Percentiles rank a stretch among this genome's conserved stretches.
phyloP scores from a whole-genome alignment of 2,329 filamentous ascomycete genomes.

The Cladophialophora carrionii region DNA sequence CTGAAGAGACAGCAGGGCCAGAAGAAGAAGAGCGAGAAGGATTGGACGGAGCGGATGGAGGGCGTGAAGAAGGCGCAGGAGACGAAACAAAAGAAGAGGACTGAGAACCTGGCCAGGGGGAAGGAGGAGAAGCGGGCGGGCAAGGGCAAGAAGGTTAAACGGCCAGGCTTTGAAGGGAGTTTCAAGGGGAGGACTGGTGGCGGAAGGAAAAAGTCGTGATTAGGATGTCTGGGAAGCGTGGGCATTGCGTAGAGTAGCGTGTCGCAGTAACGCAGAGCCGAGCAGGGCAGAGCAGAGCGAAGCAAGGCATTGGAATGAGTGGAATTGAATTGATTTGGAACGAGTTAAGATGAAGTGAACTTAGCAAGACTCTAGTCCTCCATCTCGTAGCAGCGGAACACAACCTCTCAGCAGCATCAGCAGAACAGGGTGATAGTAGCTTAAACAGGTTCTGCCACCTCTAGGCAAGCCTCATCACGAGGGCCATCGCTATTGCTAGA shows the following conservation, averaged over 20 bases:
- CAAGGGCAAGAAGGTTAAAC: conserved; percentile 54
- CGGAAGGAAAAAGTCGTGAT: conserved; percentile 32
- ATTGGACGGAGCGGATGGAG: conserved; percentile 75
- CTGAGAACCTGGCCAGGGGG: conserved; percentile 74
- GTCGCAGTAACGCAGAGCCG: not conserved
- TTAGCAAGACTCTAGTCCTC: too few species aligned
- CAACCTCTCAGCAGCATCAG: too few species aligned
- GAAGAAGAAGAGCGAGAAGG: conserved; percentile 89
- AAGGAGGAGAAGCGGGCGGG: conserved; percentile 72
- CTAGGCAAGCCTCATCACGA: too few species aligned
- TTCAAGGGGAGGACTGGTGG: conserved; percentile 56
- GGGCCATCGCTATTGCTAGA: too few species aligned
- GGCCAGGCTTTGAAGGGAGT: conserved; percentile 73
- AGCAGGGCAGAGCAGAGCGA: not conserved
- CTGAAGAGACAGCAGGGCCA: conserved; percentile 87
- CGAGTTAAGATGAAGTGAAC: too few species aligned
- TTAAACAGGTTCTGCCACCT: too few species aligned
- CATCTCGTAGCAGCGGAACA: too few species aligned
- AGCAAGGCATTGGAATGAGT: not conserved
- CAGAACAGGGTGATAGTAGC: too few species aligned
- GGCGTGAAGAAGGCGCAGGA: conserved; percentile 76
- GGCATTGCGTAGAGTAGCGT: not conserved
- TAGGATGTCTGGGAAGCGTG: not conserved
- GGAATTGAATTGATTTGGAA: too few species aligned
- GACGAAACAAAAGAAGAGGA: conserved; percentile 78